A percentile compares a stretch with the other conserved stretches of the same genome.
Evolutionary conservation across 1,284 basidiomycete genomes (phyloP).

Genomic region (Ustilago esculenta): DNA sequence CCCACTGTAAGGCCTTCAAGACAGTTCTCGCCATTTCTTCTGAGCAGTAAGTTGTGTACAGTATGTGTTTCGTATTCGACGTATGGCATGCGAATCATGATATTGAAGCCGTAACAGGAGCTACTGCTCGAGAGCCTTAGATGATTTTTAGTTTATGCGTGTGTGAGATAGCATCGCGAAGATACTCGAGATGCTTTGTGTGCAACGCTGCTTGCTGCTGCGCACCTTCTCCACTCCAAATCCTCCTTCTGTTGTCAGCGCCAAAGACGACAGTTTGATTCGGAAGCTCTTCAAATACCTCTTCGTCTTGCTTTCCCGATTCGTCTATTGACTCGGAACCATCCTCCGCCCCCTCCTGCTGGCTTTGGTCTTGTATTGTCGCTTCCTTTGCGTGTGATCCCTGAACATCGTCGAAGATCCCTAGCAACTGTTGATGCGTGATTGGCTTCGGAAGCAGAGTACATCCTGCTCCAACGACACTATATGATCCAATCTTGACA

Average conservation of each 20-base stretch:
- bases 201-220: conserved; percentile 83
- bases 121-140: conserved; percentile 28
- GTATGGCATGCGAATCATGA: neutral
- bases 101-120: neutral
- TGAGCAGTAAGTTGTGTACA: neutral
- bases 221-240: conserved; percentile 86
- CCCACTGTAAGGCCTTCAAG: too few relatives aligned
- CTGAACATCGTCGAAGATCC: conserved; percentile 20
- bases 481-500: conserved; percentile 79
- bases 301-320: neutral
- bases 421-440: conserved; percentile 10
- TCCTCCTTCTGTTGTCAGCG: conserved; percentile 75
- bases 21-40: too few relatives aligned
- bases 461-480: conserved; percentile 82
- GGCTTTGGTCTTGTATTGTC: neutral
- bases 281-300: conserved; percentile 73
- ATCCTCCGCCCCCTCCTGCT: neutral
- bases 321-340: neutral
- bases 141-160: conserved; percentile 56
- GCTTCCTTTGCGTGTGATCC: neutral
- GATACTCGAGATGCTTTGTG: conserved; percentile 86
- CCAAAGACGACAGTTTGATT: conserved; percentile 88
- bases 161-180: conserved; percentile 72
- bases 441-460: conserved; percentile 38
- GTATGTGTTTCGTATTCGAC: neutral